Conservation (phyloP, 1,139 yeast genomes). For the Yamadazyma dushanensis region DNA sequence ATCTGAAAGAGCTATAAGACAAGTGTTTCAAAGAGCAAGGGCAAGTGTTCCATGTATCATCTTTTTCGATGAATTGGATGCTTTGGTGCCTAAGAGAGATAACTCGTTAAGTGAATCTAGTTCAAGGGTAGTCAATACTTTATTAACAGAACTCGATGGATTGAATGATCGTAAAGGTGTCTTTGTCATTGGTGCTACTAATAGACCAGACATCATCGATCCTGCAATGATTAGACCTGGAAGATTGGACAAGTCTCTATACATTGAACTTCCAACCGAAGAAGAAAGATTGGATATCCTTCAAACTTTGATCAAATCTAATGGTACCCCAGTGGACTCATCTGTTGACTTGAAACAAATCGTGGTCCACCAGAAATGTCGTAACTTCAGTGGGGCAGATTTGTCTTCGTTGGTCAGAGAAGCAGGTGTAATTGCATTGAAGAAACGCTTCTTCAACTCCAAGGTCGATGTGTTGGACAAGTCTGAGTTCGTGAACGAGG, state of each 20-base stretch:
- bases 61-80: constrained; percentile 94
- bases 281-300: constrained; percentile 80
- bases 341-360: constrained; percentile 61
- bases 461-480: constrained; percentile 50
- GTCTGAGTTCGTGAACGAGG: constrained; percentile 40
- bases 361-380: constrained; percentile 76
- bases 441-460: constrained; percentile 60
- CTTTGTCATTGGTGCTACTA: constrained; percentile 94
- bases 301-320: constrained; percentile 67
- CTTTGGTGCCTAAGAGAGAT: constrained; percentile 92
- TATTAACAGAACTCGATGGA: constrained; percentile 93
- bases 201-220: constrained; percentile 97
- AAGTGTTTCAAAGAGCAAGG: constrained; percentile 90
- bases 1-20: constrained; percentile 91
- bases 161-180: constrained; percentile 89
- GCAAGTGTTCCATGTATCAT: constrained; percentile 95
- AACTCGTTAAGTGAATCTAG: constrained; percentile 85
- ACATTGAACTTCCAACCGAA: constrained; percentile 82
- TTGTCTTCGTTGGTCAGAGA: constrained; percentile 88
- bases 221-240: constrained; percentile 99
- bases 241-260: constrained; percentile 87
- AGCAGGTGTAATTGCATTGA: constrained; percentile 87
- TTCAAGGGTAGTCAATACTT: constrained; percentile 90
- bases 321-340: constrained; percentile 71
- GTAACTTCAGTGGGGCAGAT: constrained; percentile 96